Conservation (phyloP, 148 eudicot genomes). For the Cornus suecica region DNA sequence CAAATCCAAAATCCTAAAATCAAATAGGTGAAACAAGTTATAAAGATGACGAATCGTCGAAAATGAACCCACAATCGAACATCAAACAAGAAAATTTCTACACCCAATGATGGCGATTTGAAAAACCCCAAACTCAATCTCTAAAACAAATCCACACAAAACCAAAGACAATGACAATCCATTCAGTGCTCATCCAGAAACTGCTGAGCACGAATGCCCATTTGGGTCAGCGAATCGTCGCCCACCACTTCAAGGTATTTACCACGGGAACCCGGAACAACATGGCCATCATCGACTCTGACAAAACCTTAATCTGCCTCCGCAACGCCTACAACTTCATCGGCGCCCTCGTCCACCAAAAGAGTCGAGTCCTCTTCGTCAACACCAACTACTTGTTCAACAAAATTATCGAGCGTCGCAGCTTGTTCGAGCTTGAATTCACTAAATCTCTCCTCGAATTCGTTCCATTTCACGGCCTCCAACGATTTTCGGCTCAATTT, state of each 20-base stretch:
- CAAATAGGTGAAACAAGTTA: too few species aligned
- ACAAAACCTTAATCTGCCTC: conserved; percentile 83
- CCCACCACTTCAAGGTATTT: conserved; percentile 81
- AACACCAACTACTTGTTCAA: conserved; percentile 76
- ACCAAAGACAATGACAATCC: conserved; percentile 88
- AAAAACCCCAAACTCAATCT: too few species aligned
- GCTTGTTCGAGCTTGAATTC: conserved; percentile 38
- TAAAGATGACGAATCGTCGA: too few species aligned
- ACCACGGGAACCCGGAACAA: conserved; percentile 59
- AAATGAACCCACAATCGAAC: too few species aligned
- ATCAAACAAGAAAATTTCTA: too few species aligned
- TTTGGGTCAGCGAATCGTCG: conserved; percentile 52
- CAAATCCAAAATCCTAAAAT: too few species aligned
- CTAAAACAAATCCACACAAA: background rate
- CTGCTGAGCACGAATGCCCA: conserved; percentile 81
- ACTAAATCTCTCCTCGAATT: conserved; percentile 64
- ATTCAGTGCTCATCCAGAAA: conserved; percentile 74
- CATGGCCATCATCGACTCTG: conserved; percentile 68
- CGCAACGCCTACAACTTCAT: conserved; percentile 77
- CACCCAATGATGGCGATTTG: too few species aligned
- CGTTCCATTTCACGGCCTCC: conserved; percentile 30
- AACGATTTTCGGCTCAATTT: conserved; percentile 26
- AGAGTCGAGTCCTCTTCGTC: conserved; percentile 70
- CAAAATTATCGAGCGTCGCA: conserved; percentile 54
- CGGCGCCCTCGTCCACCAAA: conserved; percentile 36